Evolutionary conservation across 2,329 filamentous ascomycete genomes (phyloP).

Genomic region (Byssothecium circinans): DNA sequence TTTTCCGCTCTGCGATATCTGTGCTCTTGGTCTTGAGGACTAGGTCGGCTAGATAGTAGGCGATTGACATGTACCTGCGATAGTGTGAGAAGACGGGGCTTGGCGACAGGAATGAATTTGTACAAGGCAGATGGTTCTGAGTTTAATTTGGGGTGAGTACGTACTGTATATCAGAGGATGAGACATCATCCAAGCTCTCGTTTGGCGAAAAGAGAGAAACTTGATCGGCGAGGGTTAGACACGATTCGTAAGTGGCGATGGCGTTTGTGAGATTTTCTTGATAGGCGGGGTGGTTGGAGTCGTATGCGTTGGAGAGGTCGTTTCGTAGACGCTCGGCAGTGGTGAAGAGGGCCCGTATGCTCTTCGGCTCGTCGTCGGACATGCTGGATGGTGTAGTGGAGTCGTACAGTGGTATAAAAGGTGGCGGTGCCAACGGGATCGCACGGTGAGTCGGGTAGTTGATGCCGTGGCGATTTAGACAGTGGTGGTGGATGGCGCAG

Average conservation of each 20-base stretch:
- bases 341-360: conserved; percentile 57
- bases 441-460: too few relatives aligned
- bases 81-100: conserved; percentile 9
- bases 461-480: too few relatives aligned
- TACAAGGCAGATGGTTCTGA: not conserved
- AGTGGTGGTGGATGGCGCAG: too few relatives aligned
- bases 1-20: conserved; percentile 57
- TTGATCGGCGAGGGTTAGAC: conserved; percentile 67
- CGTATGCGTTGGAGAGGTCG: conserved; percentile 63
- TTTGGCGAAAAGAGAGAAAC: conserved; percentile 88
- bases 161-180: conserved; percentile 80
- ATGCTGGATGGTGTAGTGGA: conserved; percentile 27
- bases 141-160: conserved; percentile 9
- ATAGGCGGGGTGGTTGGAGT: conserved; percentile 67
- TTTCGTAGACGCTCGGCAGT: conserved; percentile 59
- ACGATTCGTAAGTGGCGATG: conserved; percentile 72
- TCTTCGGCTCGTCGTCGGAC: conserved; percentile 52
- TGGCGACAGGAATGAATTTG: not conserved
- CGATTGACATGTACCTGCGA: conserved; percentile 70
- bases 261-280: conserved; percentile 67
- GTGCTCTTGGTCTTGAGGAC: conserved; percentile 65
- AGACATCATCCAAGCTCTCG: conserved; percentile 82
- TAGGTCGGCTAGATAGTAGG: conserved; percentile 79
- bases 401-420: not conserved
- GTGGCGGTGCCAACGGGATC: too few relatives aligned